Evolutionary conservation across 768 basidiomycete genomes (phyloP).

Genomic region (Harrya chromipes): DNA sequence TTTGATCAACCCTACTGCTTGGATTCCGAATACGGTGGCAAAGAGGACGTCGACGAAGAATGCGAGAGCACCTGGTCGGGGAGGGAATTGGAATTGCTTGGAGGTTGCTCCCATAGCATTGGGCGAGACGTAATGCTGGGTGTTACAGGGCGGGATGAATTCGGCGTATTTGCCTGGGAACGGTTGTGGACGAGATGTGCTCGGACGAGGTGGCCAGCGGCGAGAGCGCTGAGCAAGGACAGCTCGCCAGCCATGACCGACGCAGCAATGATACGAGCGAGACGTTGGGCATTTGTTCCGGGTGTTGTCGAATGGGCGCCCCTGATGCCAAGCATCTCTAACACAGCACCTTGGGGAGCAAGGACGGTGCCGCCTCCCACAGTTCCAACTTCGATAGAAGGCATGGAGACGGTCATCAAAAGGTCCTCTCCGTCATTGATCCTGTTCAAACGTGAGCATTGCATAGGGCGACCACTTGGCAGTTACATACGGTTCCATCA

Average conservation of each 20-base stretch:
- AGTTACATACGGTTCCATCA: slow-evolving; percentile 89
- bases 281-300: slow-evolving; percentile 83
- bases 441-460: slow-evolving; percentile 37
- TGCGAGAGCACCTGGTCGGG: slow-evolving; percentile 28
- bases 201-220: slow-evolving; percentile 90
- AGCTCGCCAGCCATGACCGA: slow-evolving; percentile 98
- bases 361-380: slow-evolving; percentile 96
- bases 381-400: slow-evolving; percentile 98
- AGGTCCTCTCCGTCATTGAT: slow-evolving; percentile 88
- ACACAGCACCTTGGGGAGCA: slow-evolving; percentile 81
- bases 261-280: slow-evolving; percentile 87
- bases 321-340: slow-evolving; percentile 90
- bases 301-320: slow-evolving; percentile 87
- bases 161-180: slow-evolving; percentile 77
- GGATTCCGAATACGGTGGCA: slow-evolving; percentile 42
- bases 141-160: slow-evolving; percentile 56
- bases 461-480: slow-evolving; percentile 1
- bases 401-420: slow-evolving; percentile 93
- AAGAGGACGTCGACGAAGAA: slow-evolving; percentile 37
- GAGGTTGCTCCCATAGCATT: slow-evolving; percentile 25
- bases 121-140: slow-evolving; percentile 40
- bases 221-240: slow-evolving; percentile 86
- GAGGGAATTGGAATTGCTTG: slow-evolving; percentile 4
- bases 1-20: slow-evolving; percentile 13
- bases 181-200: slow-evolving; percentile 94